Conservation (phyloP, 345 rosid genomes). For the Draba incana region DNA sequence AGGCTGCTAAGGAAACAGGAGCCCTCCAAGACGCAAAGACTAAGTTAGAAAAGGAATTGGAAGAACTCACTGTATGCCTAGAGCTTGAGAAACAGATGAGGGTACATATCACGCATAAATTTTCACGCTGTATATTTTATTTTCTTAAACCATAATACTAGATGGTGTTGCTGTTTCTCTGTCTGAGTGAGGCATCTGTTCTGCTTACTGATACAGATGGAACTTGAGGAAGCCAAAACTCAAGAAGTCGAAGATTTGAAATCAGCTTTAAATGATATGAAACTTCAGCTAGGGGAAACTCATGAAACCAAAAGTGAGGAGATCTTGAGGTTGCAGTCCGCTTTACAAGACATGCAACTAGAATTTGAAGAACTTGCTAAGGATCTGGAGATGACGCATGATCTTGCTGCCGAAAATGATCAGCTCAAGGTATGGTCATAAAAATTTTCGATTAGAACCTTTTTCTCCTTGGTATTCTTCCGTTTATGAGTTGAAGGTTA, state of each 20-base stretch:
- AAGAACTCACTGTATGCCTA: constrained; percentile 39
- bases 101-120: constrained; percentile 31
- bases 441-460: constrained; percentile 24
- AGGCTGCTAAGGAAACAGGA: constrained; percentile 48
- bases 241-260: constrained; percentile 48
- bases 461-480: constrained; percentile 6
- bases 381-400: constrained; percentile 62
- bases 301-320: constrained; percentile 55
- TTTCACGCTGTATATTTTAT: not conserved
- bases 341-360: constrained; percentile 49
- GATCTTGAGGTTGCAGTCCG: constrained; percentile 54
- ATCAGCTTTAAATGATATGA: constrained; percentile 46
- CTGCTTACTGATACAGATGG: constrained; percentile 55
- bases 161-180: constrained; percentile 19
- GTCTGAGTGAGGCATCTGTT: constrained; percentile 33
- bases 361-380: constrained; percentile 70
- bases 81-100: constrained; percentile 52
- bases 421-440: constrained; percentile 66
- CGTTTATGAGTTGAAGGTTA: constrained; percentile 8
- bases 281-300: constrained; percentile 70
- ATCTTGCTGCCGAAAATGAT: constrained; percentile 81
- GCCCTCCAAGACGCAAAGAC: constrained; percentile 48
- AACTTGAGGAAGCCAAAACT: constrained; percentile 54
- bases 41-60: constrained; percentile 42
- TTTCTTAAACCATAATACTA: constrained; percentile 5